Conservation (phyloP, 2,329 filamentous ascomycete genomes). For the Aspergillus versicolor region DNA sequence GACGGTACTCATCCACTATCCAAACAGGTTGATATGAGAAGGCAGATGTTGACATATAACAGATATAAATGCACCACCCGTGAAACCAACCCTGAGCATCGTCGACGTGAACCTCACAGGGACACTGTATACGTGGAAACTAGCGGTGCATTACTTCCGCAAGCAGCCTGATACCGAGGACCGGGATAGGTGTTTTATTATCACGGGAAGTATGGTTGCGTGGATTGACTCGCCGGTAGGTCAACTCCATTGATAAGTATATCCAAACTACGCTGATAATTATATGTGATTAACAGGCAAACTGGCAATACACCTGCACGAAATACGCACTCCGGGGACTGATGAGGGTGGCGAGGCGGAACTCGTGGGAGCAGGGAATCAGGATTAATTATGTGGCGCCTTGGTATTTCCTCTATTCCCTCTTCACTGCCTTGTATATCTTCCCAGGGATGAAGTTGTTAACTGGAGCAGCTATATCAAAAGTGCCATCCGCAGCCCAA, state of each 20-base stretch:
- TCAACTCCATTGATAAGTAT: no score
- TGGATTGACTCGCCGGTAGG: constrained; percentile 47
- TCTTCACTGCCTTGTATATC: no score
- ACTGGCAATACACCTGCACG: constrained; percentile 44
- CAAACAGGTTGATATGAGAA: background rate
- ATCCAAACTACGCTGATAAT: no score
- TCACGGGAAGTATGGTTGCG: constrained; percentile 50
- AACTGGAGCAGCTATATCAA: constrained; percentile 12
- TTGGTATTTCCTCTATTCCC: constrained; percentile 32
- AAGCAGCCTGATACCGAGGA: constrained; percentile 37
- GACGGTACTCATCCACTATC: constrained; percentile 24
- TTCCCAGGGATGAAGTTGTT: background rate
- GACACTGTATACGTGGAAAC: constrained; percentile 48
- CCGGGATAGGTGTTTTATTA: constrained; percentile 50
- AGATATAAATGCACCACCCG: constrained; percentile 18
- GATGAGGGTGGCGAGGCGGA: constrained; percentile 43
- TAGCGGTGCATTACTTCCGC: constrained; percentile 50
- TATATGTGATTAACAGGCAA: constrained; percentile 20
- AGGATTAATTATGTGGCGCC: constrained; percentile 50
- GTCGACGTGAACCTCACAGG: constrained; percentile 45
- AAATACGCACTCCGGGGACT: constrained; percentile 48
- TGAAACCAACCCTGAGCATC: constrained; percentile 44
- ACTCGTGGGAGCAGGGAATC: constrained; percentile 43
- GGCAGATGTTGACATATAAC: background rate
- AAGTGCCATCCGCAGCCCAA: constrained; percentile 11